Evolutionary conservation across 139 green algal genomes (phyloP), one percentile per base, ranked within the genome.

Genomic region (Chara braunii): DNA sequence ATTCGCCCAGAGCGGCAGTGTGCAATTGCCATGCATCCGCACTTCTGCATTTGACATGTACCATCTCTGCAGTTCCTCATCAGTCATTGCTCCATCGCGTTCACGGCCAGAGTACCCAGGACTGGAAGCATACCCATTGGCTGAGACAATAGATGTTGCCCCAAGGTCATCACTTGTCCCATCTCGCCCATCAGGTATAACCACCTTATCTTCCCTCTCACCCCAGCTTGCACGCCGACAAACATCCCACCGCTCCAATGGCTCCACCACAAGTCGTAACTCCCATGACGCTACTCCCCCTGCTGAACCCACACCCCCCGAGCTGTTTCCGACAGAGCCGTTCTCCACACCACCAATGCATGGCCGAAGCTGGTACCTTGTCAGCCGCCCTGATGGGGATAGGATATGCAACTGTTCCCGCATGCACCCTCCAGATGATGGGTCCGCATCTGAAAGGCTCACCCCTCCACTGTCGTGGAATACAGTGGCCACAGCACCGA

Each of bases 11-110:
- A 71, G 51, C 11, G 61, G 61, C n/a, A 70, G 32, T 12, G 51
- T 28, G 12, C 18, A 0, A 12, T 34, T 55, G 28, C 29, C 24
- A 31, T 36, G 5, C 18, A 64, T 18, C 53, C 65, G 61, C 30
- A 71, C 61, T 42, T 71, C 61, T n/a, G 61, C 61, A 42, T 71
- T 70, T 33, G 55, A 70, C 61, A 71, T 70, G 36, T 53, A 71
- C 61, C 52, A 70, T 42, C 61, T 6, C 61, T 71, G 61, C n/a
- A 35, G 18, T 3, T 59, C 61, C 51, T 71, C 60, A 12, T 31
- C 44, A 3, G 6, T 59, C 44, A 48, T 26, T n/a, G n/a, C n/a
- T n/a, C n/a, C n/a, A n/a, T n/a, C n/a, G n/a, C n/a, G n/a, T n/a
- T n/a, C n/a, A n/a, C n/a, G n/a, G n/a, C n/a, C n/a, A n/a, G n/a